Percentiles rank a stretch among this genome's conserved stretches.
Conservation (phyloP, 805 yeast genomes). For the Yamadazyma olivae region DNA sequence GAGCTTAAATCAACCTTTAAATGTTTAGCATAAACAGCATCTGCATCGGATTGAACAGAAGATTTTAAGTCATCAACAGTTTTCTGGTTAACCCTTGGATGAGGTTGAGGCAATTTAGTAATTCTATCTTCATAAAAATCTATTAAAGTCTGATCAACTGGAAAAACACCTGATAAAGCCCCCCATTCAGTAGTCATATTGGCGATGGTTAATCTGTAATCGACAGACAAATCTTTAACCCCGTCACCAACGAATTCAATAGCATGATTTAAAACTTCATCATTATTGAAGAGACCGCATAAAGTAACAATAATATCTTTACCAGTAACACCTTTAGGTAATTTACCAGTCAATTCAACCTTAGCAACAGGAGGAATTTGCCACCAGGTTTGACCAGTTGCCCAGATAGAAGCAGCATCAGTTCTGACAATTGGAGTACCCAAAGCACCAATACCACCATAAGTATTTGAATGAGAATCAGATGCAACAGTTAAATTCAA, state of each 20-base stretch:
- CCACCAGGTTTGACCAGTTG: slow-evolving; percentile 99
- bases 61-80: slow-evolving; percentile 55
- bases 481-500: slow-evolving; percentile 91
- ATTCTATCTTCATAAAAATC: slow-evolving; percentile 73
- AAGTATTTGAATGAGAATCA: slow-evolving; percentile 96
- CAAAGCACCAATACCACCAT: slow-evolving; percentile 93
- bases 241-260: slow-evolving; percentile 90
- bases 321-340: slow-evolving; percentile 89
- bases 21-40: slow-evolving; percentile 86
- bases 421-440: slow-evolving; percentile 99
- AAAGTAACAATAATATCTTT: slow-evolving; percentile 95
- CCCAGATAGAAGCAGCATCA: slow-evolving; percentile 99
- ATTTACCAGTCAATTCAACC: slow-evolving; percentile 77
- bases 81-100: slow-evolving; percentile 73
- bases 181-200: slow-evolving; percentile 99
- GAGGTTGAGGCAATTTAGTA: slow-evolving; percentile 60
- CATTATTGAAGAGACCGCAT: slow-evolving; percentile 90
- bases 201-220: slow-evolving; percentile 88
- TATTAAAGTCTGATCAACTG: slow-evolving; percentile 80
- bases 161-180: slow-evolving; percentile 94
- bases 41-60: slow-evolving; percentile 56
- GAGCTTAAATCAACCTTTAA: slow-evolving; percentile 76
- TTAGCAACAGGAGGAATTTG: slow-evolving; percentile 98
- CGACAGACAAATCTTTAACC: slow-evolving; percentile 64
- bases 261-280: slow-evolving; percentile 90